Evolutionary conservation across 495 filamentous ascomycete genomes (phyloP).

Genomic region (Penicillium argentinense): DNA sequence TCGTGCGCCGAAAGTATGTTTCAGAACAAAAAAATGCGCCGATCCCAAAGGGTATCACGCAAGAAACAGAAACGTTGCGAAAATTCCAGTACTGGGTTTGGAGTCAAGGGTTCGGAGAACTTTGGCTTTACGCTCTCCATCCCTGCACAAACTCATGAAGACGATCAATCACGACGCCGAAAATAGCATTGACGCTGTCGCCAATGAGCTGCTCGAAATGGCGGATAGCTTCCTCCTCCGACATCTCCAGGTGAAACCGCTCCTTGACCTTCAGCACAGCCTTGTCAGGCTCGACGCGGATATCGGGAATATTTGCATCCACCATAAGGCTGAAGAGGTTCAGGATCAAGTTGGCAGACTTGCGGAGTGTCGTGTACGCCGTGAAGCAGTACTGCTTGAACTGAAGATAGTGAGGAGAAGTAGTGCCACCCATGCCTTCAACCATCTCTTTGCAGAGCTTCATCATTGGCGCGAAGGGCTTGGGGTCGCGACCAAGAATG

Average conservation of each 20-base stretch:
- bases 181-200: constrained; percentile 82
- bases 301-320: constrained; percentile 94
- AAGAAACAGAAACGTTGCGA: neutral
- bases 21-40: neutral
- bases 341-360: constrained; percentile 86
- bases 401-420: constrained; percentile 72
- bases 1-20: constrained; percentile 1
- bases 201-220: constrained; percentile 85
- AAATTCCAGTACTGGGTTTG: neutral
- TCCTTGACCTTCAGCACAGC: constrained; percentile 94
- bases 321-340: constrained; percentile 97
- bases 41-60: neutral
- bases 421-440: constrained; percentile 90
- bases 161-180: constrained; percentile 91
- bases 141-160: constrained; percentile 92
- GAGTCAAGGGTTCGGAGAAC: neutral
- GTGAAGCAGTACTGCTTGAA: constrained; percentile 97
- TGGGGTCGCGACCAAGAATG: constrained; percentile 95
- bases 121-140: constrained; percentile 61
- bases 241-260: constrained; percentile 87
- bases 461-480: constrained; percentile 95
- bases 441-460: constrained; percentile 98
- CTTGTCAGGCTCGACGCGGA: constrained; percentile 87
- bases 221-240: constrained; percentile 88
- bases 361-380: constrained; percentile 86